Percentiles rank a stretch among this genome's conserved stretches.
Evolutionary conservation across 1,284 basidiomycete genomes (phyloP).

Genomic region (Amylostereum areolatum): DNA sequence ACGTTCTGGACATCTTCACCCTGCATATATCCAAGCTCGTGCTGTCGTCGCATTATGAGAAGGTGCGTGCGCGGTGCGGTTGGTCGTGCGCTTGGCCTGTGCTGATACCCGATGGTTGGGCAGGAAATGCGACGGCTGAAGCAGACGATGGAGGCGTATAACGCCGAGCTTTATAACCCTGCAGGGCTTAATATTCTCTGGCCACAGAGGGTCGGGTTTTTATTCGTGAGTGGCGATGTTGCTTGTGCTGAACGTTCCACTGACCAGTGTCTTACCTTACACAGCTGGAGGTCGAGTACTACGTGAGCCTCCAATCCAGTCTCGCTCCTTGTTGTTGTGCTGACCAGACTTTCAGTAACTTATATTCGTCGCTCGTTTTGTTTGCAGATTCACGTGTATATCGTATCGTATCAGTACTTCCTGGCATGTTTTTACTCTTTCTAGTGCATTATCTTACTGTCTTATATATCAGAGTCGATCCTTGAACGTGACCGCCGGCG

Average conservation of each 20-base stretch:
- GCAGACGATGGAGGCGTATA: conserved; percentile 55
- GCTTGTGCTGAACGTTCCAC: not conserved
- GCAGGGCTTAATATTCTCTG: conserved; percentile 77
- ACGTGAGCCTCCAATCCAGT: conserved; percentile 32
- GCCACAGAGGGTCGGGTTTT: conserved; percentile 73
- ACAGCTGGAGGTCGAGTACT: conserved; percentile 78
- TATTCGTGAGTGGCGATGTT: conserved; percentile 63
- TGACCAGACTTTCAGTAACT: not conserved
- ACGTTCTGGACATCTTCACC: conserved; percentile 63
- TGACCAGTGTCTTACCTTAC: not conserved
- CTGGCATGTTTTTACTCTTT: too few relatives aligned
- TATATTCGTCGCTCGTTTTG: not conserved
- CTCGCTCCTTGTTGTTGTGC: not conserved
- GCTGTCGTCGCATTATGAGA: conserved; percentile 65
- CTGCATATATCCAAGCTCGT: conserved; percentile 69
- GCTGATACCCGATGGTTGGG: not conserved
- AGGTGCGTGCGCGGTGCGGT: conserved; percentile 37
- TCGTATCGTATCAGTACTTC: not conserved
- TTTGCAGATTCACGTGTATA: not conserved
- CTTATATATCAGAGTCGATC: too few relatives aligned
- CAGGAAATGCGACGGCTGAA: conserved; percentile 76
- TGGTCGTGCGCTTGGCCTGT: not conserved
- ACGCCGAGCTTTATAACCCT: conserved; percentile 68
- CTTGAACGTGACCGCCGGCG: too few relatives aligned
- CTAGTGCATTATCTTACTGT: too few relatives aligned